Evolutionary conservation across 257 asterid species (phyloP), one percentile per base, ranked within the genome.

Genomic region (Primulina tabacum): DNA sequence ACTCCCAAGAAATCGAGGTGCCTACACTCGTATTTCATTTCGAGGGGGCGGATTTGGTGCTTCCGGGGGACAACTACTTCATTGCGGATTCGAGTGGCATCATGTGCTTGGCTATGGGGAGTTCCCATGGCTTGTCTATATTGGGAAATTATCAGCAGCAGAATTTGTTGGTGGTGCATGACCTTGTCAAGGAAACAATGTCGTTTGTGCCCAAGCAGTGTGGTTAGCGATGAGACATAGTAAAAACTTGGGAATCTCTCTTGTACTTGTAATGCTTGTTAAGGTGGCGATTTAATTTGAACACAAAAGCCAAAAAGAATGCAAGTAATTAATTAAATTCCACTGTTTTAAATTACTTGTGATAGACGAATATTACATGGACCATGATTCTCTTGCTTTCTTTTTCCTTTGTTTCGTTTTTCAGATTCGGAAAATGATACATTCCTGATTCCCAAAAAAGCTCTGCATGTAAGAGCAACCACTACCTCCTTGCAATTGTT

Each of bases 61-160:
- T 92, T 64, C 90, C 98, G 0, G 89, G 86, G 24, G 91, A 88
- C 68, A 92, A 89, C 55, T 92, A 92, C 75, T 70, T 92, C 0
- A 75, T 92, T 30, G 88, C 81, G 0, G 98, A 88, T 72, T 32
- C 78, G 37, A 81, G 87, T 14, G 92, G 92, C 3, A 62, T 92
- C 67, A 90, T 86, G 21, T 92, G 98, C 65, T 76, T 92, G 92
- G 90, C 98, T 1, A 89, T 92, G 87, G 98, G 96, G 62, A 71
- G 88, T 40, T 88, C 94, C 2, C 75, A 52, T 60, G 96, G 95
- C 57, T 82, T 92, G 88, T 92, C 98, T 4, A 88, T 92, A 1
- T 89, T 92, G 64, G 98, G 97, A 0, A 92, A 92, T 66, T 69
- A 84, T 35, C 96, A 89, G 83, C 97, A 92, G 82, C 98, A 92